Percentiles rank a stretch among this genome's conserved stretches.
Evolutionary conservation across 208 protist genomes (phyloP).

Genomic region (Acanthamoeba pearcei): DNA sequence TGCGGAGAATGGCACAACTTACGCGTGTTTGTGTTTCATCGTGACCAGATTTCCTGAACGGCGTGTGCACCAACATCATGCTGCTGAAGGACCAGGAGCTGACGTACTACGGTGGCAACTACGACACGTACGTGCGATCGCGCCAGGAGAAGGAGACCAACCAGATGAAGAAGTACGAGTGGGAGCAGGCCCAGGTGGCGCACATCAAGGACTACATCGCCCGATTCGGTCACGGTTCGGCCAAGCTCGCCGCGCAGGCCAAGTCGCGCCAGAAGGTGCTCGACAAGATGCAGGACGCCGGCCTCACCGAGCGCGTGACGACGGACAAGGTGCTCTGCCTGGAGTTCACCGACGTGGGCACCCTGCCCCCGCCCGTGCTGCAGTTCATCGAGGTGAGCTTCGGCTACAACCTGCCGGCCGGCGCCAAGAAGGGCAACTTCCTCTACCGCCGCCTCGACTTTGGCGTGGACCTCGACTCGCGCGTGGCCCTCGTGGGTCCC

Average conservation of each 20-base stretch:
- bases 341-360: conserved; percentile 80
- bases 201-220: conserved; percentile 98
- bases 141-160: conserved; percentile 95
- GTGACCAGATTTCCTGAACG: conserved; percentile 96
- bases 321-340: conserved; percentile 86
- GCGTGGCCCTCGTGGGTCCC: conserved; percentile 87
- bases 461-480: conserved; percentile 86
- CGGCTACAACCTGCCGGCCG: conserved; percentile 76
- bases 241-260: conserved; percentile 96
- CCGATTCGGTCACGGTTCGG: conserved; percentile 95
- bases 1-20: neutral
- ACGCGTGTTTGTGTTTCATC: neutral
- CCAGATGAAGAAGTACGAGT: conserved; percentile 96
- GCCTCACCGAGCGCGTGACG: conserved; percentile 94
- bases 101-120: conserved; percentile 95
- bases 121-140: conserved; percentile 96
- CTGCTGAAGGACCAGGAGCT: conserved; percentile 93
- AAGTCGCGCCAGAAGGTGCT: conserved; percentile 93
- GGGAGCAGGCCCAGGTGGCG: conserved; percentile 98
- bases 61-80: conserved; percentile 98
- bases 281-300: conserved; percentile 89
- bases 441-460: conserved; percentile 88
- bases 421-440: conserved; percentile 78
- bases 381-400: conserved; percentile 91
- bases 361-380: conserved; percentile 94